Evolutionary conservation across 306 rosid species (phyloP).

Genomic region (Erythrophleum fordii): DNA sequence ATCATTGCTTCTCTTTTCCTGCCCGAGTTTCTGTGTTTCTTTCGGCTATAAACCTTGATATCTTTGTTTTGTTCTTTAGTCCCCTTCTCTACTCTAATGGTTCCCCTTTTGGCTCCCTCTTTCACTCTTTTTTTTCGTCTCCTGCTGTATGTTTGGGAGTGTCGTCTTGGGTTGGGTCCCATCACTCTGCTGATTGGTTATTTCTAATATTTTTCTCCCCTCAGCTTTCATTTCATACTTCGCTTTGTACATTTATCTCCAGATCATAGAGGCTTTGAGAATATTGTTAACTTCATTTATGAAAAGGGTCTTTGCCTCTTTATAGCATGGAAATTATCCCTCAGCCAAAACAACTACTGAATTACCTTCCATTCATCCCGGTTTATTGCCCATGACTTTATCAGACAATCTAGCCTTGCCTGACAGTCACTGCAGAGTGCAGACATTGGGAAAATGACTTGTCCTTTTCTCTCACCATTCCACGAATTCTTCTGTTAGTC

Average conservation of each 20-base stretch:
- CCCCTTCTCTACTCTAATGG: too few relatives aligned
- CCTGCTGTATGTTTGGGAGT: too few relatives aligned
- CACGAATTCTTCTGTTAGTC: background rate
- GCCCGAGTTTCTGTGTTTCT: too few relatives aligned
- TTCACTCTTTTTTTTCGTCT: too few relatives aligned
- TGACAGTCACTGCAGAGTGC: background rate
- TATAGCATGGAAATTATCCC: background rate
- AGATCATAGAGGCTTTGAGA: background rate
- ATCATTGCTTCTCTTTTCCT: too few relatives aligned
- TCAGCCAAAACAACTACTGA: slow-evolving; percentile 1
- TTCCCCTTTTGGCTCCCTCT: too few relatives aligned
- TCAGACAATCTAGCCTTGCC: slow-evolving; percentile 26
- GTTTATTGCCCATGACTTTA: slow-evolving; percentile 8
- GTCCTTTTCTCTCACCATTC: background rate
- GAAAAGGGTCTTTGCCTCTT: background rate
- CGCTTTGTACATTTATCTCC: slow-evolving; percentile 13
- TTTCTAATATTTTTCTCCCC: slow-evolving; percentile 6
- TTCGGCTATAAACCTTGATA: too few relatives aligned
- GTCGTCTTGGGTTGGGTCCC: too few relatives aligned
- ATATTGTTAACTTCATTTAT: slow-evolving; percentile 6
- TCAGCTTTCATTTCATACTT: background rate
- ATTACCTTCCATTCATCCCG: slow-evolving; percentile 3
- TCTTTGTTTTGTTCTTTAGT: too few relatives aligned
- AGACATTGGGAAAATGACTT: background rate
- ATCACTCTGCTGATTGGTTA: background rate